A percentile compares a stretch with the other conserved stretches of the same genome.
Conservation (phyloP, 2,329 filamentous ascomycete species). For the Penicillium digitatum region DNA sequence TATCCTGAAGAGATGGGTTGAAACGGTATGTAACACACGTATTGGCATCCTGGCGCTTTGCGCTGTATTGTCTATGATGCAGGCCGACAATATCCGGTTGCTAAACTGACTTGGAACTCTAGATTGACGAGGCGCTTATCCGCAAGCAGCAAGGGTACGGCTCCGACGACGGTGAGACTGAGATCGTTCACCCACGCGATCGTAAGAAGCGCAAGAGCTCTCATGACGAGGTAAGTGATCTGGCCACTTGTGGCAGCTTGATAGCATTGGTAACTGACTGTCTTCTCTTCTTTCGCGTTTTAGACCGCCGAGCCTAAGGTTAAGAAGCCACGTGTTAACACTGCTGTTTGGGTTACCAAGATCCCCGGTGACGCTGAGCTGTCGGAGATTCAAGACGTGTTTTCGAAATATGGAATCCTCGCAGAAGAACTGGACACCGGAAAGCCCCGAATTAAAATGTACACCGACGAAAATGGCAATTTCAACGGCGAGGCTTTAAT, state of each 20-base stretch:
- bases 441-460: constrained; percentile 86
- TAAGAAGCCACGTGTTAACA: constrained; percentile 62
- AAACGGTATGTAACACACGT: constrained; percentile 47
- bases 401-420: constrained; percentile 86
- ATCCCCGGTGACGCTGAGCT: constrained; percentile 74
- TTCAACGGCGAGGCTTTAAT: constrained; percentile 94
- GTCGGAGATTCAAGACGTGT: constrained; percentile 76
- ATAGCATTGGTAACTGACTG: not conserved
- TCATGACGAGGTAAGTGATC: constrained; percentile 48
- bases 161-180: constrained; percentile 55
- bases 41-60: not conserved
- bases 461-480: constrained; percentile 71
- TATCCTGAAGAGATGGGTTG: constrained; percentile 69
- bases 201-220: constrained; percentile 53
- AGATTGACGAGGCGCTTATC: constrained; percentile 59
- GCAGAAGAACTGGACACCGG: constrained; percentile 91
- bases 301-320: constrained; percentile 35
- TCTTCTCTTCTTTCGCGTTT: not conserved
- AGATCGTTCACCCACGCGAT: constrained; percentile 42
- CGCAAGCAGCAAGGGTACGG: constrained; percentile 61
- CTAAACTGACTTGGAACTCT: constrained; percentile 18
- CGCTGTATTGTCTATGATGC: not conserved
- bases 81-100: not conserved
- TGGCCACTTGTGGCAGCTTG: not conserved
- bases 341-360: constrained; percentile 86